phyloP scores from a whole-genome alignment of 75 land plant genomes.

The Ceratopteris richardii region DNA sequence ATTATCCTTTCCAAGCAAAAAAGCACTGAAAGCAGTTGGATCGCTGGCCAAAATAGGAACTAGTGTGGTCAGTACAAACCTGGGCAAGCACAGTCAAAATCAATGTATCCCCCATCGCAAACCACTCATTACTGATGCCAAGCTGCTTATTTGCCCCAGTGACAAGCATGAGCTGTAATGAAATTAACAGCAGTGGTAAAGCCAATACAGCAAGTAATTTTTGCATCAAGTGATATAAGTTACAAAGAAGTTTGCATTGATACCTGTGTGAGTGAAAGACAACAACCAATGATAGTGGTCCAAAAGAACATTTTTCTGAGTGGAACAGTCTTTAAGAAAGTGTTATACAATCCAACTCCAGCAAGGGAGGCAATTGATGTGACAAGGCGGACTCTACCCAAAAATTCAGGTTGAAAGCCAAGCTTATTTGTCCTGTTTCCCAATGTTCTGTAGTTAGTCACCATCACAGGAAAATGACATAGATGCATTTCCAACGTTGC shows the following conservation, averaged over 20 bases:
- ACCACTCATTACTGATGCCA: slow-evolving; percentile 97
- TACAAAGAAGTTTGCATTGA: no score
- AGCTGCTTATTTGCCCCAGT: slow-evolving; percentile 68
- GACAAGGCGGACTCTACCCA: slow-evolving; percentile 92
- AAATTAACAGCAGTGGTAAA: neutral
- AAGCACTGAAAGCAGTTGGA: no score
- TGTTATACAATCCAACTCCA: slow-evolving; percentile 87
- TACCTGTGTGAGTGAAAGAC: slow-evolving; percentile 91
- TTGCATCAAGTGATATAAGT: no score
- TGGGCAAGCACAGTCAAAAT: slow-evolving; percentile 89
- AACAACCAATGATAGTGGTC: slow-evolving; percentile 67
- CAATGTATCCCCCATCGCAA: slow-evolving; percentile 87
- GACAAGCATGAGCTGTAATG: slow-evolving; percentile 78
- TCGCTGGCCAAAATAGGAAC: no score
- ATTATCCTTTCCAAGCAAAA: no score
- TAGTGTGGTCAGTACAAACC: slow-evolving; percentile 52
- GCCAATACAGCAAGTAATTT: no score
- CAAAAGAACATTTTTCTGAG: slow-evolving; percentile 69
- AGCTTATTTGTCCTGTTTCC: slow-evolving; percentile 80
- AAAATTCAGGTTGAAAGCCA: slow-evolving; percentile 88
- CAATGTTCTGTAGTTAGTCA: neutral
- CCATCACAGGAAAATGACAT: neutral
- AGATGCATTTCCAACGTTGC: neutral
- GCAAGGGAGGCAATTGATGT: slow-evolving; percentile 89
- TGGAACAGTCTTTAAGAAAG: slow-evolving; percentile 73